These are phyloP conservation scores for Dichotomopilus funicola DNA, from an alignment of 2,329 filamentous ascomycete species.

Conservation along the genomic window DNA sequence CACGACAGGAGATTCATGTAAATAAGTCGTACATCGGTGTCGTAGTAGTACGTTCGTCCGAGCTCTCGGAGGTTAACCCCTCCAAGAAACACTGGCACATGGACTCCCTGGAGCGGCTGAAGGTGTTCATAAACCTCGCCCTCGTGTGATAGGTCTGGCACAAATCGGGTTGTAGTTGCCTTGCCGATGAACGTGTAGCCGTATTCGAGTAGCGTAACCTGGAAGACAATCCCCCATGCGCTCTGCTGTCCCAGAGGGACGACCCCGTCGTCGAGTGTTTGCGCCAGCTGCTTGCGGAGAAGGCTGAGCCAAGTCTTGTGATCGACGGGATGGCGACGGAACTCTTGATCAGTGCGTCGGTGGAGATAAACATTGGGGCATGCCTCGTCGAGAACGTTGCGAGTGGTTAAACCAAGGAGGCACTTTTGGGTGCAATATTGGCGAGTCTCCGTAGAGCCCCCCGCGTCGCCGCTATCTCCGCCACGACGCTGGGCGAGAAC, in stretches of 20 bases:
- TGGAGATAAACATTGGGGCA: slow-evolving; percentile 25
- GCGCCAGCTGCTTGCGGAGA: slow-evolving; percentile 28
- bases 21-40: neutral
- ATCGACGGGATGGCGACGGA: slow-evolving; percentile 26
- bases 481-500: neutral
- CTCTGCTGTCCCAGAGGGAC: slow-evolving; percentile 26
- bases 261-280: slow-evolving; percentile 29
- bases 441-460: neutral
- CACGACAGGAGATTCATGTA: neutral
- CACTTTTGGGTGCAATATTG: slow-evolving; percentile 36
- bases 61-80: slow-evolving; percentile 31
- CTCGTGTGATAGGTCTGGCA: slow-evolving; percentile 32
- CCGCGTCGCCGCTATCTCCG: neutral
- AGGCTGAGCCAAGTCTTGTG: slow-evolving; percentile 26
- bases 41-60: slow-evolving; percentile 27
- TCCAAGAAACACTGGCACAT: slow-evolving; percentile 35
- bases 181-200: slow-evolving; percentile 41
- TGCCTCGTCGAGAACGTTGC: slow-evolving; percentile 27
- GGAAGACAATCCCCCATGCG: slow-evolving; percentile 34
- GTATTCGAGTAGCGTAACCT: slow-evolving; percentile 34
- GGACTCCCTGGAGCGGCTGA: slow-evolving; percentile 28
- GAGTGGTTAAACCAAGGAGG: slow-evolving; percentile 30
- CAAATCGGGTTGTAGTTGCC: slow-evolving; percentile 30
- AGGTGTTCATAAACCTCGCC: slow-evolving; percentile 32
- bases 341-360: slow-evolving; percentile 7